Evolutionary conservation across 2,329 filamentous ascomycete genomes (phyloP).

Genomic region (Fusarium sp.): DNA sequence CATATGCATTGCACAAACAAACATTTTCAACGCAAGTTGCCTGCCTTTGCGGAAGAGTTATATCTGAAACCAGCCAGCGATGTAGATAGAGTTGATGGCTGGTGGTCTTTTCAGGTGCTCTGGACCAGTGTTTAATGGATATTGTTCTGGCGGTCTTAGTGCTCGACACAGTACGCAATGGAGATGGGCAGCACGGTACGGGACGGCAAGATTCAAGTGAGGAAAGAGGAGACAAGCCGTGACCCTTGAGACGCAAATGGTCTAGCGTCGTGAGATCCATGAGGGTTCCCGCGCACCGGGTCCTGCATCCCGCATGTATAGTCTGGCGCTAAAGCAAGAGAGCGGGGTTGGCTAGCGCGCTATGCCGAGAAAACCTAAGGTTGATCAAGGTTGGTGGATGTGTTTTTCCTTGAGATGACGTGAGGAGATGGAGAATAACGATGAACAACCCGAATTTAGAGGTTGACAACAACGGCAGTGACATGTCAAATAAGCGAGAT

Average conservation of each 20-base stretch:
- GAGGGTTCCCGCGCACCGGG: slow-evolving; percentile 39
- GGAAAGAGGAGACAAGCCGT: slow-evolving; percentile 30
- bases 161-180: not conserved
- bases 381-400: slow-evolving; percentile 18
- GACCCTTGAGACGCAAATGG: slow-evolving; percentile 1
- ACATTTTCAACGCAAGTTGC: slow-evolving; percentile 4
- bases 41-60: not conserved
- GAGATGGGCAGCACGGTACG: slow-evolving; percentile 1
- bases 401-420: slow-evolving; percentile 19
- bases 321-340: slow-evolving; percentile 10
- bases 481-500: not conserved
- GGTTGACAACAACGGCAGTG: not conserved
- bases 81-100: not conserved
- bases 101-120: not conserved
- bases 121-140: not conserved
- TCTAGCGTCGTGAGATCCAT: slow-evolving; percentile 12
- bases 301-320: slow-evolving; percentile 38
- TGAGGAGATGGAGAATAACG: slow-evolving; percentile 11
- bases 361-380: not conserved
- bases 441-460: not conserved
- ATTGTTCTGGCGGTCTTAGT: not conserved
- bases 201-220: slow-evolving; percentile 7
- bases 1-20: slow-evolving; percentile 35
- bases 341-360: not conserved
- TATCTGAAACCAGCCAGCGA: not conserved